Base-by-base conservation (phyloP, 2,329 filamentous ascomycete genomes). In the Trichoderma koningiopsis region DNA sequence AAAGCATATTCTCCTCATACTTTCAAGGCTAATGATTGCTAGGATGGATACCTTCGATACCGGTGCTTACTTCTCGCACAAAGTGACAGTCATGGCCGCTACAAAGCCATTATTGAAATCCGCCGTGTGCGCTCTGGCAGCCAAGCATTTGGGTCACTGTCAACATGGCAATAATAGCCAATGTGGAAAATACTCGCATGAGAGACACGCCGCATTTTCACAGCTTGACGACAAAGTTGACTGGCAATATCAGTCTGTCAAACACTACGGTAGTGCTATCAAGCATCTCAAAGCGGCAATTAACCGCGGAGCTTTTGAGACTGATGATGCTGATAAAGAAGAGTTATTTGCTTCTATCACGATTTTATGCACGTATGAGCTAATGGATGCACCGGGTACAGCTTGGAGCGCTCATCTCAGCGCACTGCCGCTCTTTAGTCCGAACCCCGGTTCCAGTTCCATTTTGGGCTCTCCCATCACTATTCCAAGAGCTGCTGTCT, bases 41-140 rank as follows among this genome's bases (percentile, higher is more conserved):
- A 66, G 63, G 63, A 66, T 66, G 63, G 63, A 66, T 27, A 66
- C 63, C n/a, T 66, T 66, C 11, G 63, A 66, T 35, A 66, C 53
- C 4, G 63, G 63, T 5, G 63, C 63, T 29, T 66, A 66, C 37
- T 66, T 66, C 29, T 66, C 63, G 13, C 63, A 58, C 35, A 57
- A 58, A 27, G 63, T 66, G 47, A 66, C 63, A 47, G 53, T 66
- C 13, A 66, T 66, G 63, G 63, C 53, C 16, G 19, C 63, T 3
- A 66, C 63, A 35, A 66, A 66, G 29, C 63, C 63, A 4, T 27
- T 66, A 19, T 19, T 66, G 27, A 66, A 66, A 35, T 66, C 63
- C 19, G 63, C 63, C 4, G 53, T 66, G 19, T 66, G 63, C n/a
- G 63, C 63, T 47, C 53, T 66, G 1, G 53, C 63, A 19, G 63